Evolutionary conservation across 192 early-diverging fungal genomes (phyloP).

Genomic region (Cetraspora pellucida): DNA sequence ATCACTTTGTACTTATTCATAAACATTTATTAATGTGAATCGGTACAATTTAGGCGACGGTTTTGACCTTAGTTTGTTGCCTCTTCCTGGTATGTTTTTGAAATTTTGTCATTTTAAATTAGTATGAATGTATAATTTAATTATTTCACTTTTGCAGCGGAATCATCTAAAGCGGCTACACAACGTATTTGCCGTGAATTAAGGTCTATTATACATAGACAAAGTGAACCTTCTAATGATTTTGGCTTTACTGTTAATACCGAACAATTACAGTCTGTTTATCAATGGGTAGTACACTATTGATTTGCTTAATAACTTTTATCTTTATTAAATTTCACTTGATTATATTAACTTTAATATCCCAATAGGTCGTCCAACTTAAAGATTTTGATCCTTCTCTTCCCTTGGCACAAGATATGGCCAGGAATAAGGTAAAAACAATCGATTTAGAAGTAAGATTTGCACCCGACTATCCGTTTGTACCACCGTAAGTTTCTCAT

Average conservation of each 20-base stretch:
- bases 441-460: slow-evolving; percentile 42
- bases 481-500: slow-evolving; percentile 38
- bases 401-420: slow-evolving; percentile 39
- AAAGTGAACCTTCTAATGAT: slow-evolving; percentile 11
- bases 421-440: slow-evolving; percentile 24
- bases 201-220: slow-evolving; percentile 21
- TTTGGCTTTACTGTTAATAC: slow-evolving; percentile 32
- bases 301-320: background rate
- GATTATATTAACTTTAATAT: background rate
- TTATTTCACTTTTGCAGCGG: slow-evolving; percentile 4
- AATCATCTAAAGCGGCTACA: slow-evolving; percentile 36
- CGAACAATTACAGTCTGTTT: slow-evolving; percentile 27
- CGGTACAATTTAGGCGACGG: slow-evolving; percentile 7
- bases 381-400: slow-evolving; percentile 35
- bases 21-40: background rate
- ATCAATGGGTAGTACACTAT: slow-evolving; percentile 34
- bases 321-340: background rate
- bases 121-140: too few relatives aligned
- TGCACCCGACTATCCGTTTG: slow-evolving; percentile 36
- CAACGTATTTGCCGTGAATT: slow-evolving; percentile 35
- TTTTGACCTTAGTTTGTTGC: slow-evolving; percentile 35
- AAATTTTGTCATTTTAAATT: too few relatives aligned
- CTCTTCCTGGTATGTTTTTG: slow-evolving; percentile 30
- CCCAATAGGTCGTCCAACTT: slow-evolving; percentile 31
- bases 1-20: background rate